Evolutionary conservation across 345 rosid species (phyloP).

Genomic region (Lepidium didymum): DNA sequence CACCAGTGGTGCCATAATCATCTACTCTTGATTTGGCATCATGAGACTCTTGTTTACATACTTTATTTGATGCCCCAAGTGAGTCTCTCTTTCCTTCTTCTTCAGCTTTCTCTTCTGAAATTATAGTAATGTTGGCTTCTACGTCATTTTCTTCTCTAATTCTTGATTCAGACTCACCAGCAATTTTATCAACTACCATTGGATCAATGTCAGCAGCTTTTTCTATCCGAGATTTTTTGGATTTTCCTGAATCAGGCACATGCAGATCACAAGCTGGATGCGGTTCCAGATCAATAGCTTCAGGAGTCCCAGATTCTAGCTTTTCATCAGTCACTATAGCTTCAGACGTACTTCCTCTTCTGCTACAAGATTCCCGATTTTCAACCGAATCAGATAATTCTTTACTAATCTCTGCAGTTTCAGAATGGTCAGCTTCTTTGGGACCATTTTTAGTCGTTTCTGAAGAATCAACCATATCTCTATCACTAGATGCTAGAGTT

Average conservation of each 20-base stretch:
- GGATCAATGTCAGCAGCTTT: background rate
- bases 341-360: conserved; percentile 1
- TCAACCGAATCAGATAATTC: conserved; percentile 1
- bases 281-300: conserved; percentile 1
- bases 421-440: conserved; percentile 3
- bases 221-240: conserved; percentile 1
- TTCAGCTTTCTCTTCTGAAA: conserved; percentile 13
- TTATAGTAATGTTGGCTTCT: background rate
- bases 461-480: conserved; percentile 12
- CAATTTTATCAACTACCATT: conserved; percentile 16
- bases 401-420: conserved; percentile 6
- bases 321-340: background rate
- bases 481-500: conserved; percentile 9
- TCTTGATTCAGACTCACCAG: background rate
- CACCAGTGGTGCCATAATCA: conserved; percentile 2
- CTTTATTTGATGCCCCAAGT: background rate
- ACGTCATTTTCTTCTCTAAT: conserved; percentile 1
- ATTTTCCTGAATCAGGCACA: conserved; percentile 11
- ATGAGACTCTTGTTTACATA: background rate
- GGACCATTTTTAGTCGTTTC: conserved; percentile 9
- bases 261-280: conserved; percentile 6
- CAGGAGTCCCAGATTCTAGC: background rate
- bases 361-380: background rate
- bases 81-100: background rate
- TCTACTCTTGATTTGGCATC: conserved; percentile 1